Evolutionary conservation across 2,329 filamentous ascomycete species (phyloP), one percentile per base, ranked within the genome.

Genomic region (Sporothrix humicola): DNA sequence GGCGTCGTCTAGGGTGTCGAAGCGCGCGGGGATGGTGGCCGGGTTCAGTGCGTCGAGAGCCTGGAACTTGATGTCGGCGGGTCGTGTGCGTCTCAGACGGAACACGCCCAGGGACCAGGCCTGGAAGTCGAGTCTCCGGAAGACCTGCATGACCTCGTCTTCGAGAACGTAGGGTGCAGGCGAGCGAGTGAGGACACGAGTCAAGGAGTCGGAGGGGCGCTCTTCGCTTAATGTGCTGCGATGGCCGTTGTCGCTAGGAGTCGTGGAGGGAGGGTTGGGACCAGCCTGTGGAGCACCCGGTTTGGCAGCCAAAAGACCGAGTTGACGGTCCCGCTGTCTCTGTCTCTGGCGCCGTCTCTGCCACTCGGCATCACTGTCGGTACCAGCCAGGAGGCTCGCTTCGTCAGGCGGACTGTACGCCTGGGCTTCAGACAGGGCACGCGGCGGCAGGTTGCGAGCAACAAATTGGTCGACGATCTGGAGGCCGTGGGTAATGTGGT

Each of bases 401-500:
- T 26, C 46, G n/a, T 37, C 46, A 6, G 44, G 50, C 8, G 9
- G 56, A 20, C 37, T 59, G 4, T 15, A 37, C 2, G 31, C n/a
- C 20, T 44, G 52, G 13, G 31, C 26, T 13, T 37, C 46, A 31
- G 31, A 31, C 50, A 17, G 61, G n/a, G n/a, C 26, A 3, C 66
- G 46, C 63, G 42, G 59, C 69, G 71, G 59, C 61, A 69, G 59
- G 26, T 61, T 73, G 20, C 63, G 58, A 7, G 59, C 72, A 7
- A 79, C 72, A 23, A 83, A 79, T 71, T 82, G 81, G 54, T 80
- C 79, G 20, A 83, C 77, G 74, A 84, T 80, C 73, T 77, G 78
- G 72, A 82, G 79, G 0, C 82, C 83, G 71, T 80, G 81, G 65
- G 77, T 78, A 65, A 83, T 77, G 74, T 84, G 83, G 8, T 78